Evolutionary conservation across 805 yeast species (phyloP), one percentile per base, ranked within the genome.

Genomic region (Spathaspora sp.): DNA sequence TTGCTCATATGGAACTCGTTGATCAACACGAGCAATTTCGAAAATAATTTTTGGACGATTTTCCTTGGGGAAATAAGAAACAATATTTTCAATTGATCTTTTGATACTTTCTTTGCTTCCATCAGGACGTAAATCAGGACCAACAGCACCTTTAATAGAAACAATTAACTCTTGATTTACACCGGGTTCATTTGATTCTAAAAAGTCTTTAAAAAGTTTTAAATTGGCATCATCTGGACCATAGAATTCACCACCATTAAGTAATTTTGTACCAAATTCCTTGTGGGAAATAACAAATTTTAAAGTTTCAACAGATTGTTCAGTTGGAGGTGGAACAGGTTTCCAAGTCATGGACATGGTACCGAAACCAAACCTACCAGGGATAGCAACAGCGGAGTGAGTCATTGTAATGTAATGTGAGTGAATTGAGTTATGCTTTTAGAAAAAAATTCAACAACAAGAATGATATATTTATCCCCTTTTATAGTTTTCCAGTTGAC

Each of bases 321-420:
- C 82, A 48, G 75, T 65, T 7, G 86, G 77, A 32, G 78, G 66
- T 32, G 89, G 89, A 0, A 60, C 64, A 0, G 85, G 79, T 40
- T 77, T 75, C 89, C 88, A 82, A 1, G 96, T 87, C 64, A 88
- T 75, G 51, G 86, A 80, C 97, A 91, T 89, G 55, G 89, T 76
- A 44, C 97, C 97, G 57, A 79, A 82, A 44, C 96, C 96, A 50
- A 72, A 70, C 32, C 58, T 58, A 32, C 72, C 73, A 10, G 55
- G 48, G 12, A 57, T 47, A 19, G 47, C 43, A 46, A 59, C 57
- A 17, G 58, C 55, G 14, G 47, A n/a, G 20, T 32, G n/a, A 29
- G 39, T 44, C 40, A 47, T 44, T 39, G 29, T 40, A 20, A 6
- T 19, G 14, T 42, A 18, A 42, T n/a, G 26, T 42, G 43, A 35